Base-by-base conservation (phyloP, 2,329 filamentous ascomycete species). In the Pestalotiopsis sp. region DNA sequence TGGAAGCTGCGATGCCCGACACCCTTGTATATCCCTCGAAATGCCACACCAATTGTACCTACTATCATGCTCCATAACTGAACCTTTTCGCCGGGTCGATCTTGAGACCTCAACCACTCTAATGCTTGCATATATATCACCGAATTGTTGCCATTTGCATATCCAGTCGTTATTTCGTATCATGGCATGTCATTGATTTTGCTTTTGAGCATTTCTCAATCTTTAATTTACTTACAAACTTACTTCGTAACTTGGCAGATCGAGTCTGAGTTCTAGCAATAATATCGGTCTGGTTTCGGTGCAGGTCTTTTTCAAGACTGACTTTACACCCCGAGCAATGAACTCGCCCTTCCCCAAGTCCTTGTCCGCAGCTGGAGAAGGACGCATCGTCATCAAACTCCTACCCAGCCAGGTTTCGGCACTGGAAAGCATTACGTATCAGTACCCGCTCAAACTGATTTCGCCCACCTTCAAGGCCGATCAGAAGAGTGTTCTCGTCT, bases 391-490 rank as follows among this genome's bases (percentile, higher is more conserved):
- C 66, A 89, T 94, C 68, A 88, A 88, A 23, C 82, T 93, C 5
- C 86, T 95, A 11, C 93, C 95, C 45, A 90, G 91, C 39, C 86
- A 88, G 31, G 88, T 88, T 62, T 93, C 93, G 14, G 90, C 90
- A 60, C 86, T 97, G 38, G 89, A 91, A 70, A 88, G 86, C 39
- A 88, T 97, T 72, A 91, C 91, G 45, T 98, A 97, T 78, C 94
- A 97, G 79, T 99, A 98, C 76, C 96, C 96, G 1, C 86, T 99
- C 61, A 99, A 99, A 80, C 88, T 99, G 68, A 93, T 99, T 70
- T 92, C 94, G 0, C 94, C 95, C 1, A 87, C 91, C 14, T 88
- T 92, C 12, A 84, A 90, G 5, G 85, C 87, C 62, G 83, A 87
- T 56, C 86, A 90, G 68, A 85, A 87, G 71, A 93, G 93, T 68